Base-by-base conservation (phyloP, 306 rosid genomes). In the Clitoria ternatea region DNA sequence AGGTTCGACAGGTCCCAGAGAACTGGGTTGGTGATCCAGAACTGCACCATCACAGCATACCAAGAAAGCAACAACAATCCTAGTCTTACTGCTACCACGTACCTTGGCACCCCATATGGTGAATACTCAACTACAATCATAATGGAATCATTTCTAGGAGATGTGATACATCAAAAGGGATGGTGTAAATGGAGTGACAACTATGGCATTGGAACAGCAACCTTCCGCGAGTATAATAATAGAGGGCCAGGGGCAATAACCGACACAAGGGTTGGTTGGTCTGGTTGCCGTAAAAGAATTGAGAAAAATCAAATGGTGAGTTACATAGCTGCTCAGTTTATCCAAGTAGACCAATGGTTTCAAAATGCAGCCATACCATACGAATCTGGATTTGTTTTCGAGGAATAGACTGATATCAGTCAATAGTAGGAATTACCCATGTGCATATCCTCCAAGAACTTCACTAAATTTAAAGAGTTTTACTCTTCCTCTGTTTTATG, bases 121-220 rank as follows among this genome's bases (percentile, higher is more conserved):
- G 23, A 26, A 7, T 42, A 57, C 15, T 76, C 81, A 26, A 81
- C 49, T 56, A 72, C 72, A 33, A 52, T 60, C 50, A 15, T 81
- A 18, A 72, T 81, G 81, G 81, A 81, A 45, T 81, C 82, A 35
- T 67, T 8, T 33, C 3, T 61, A 10, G 78, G 74, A 20, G 69
- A 78, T 26, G 82, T 78, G 45, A 54, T 73, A 29, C 32, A 43
- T 4, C 61, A 77, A 20, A 23, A 42, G 14, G 85, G 75, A 22
- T 82, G 82, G 85, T 47, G 61, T 47, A 24, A 62, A 40, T 45
- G 67, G 62, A 55, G 76, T 67, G 73, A 82, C 1, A 52, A 26
- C 12, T 40, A 64, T 42, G 83, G 72, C 30, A 64, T 40, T 40
- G 79, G 50, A 40, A 49, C 72, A 47, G 48, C 37, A 54, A 69